A percentile compares a stretch with the other conserved stretches of the same genome.
phyloP scores from a whole-genome alignment of 2,329 filamentous ascomycete species.

The Atkinsonella texensis region DNA sequence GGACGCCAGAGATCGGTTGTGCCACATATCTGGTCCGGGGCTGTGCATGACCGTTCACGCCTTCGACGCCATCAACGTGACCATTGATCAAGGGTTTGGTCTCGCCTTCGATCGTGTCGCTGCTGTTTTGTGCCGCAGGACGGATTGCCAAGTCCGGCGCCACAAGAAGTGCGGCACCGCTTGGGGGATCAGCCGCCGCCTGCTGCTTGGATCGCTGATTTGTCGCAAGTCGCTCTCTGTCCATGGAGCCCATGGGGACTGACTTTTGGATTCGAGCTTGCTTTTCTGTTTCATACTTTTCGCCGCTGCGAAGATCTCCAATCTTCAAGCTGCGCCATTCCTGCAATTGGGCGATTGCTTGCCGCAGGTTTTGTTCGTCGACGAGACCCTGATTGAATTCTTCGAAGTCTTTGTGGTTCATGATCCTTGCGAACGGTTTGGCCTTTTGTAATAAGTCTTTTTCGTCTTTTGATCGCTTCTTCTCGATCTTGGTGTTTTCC shows the following conservation, averaged over 20 bases:
- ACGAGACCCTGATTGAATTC: constrained; percentile 73
- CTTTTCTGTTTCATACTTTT: constrained; percentile 91
- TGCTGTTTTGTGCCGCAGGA: constrained; percentile 23
- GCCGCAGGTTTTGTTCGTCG: constrained; percentile 81
- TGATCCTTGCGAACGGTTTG: constrained; percentile 93
- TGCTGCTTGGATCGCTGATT: constrained; percentile 57
- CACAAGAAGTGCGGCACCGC: constrained; percentile 64
- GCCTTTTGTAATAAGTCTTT: constrained; percentile 82
- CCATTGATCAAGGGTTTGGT: constrained; percentile 43
- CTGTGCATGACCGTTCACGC: constrained; percentile 23
- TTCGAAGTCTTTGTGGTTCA: constrained; percentile 88
- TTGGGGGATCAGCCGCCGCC: constrained; percentile 56
- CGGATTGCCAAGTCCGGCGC: constrained; percentile 65
- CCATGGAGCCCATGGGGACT: constrained; percentile 67
- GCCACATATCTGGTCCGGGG: constrained; percentile 39
- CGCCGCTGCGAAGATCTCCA: constrained; percentile 70
- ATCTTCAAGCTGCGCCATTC: constrained; percentile 86
- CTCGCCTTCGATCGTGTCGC: constrained; percentile 35
- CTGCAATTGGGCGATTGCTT: constrained; percentile 82
- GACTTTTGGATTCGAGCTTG: constrained; percentile 57
- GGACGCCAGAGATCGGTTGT: constrained; percentile 47
- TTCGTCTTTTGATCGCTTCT: constrained; percentile 94
- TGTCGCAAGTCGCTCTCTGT: constrained; percentile 64
- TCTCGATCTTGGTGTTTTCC: constrained; percentile 80
- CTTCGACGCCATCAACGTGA: constrained; percentile 33